These are phyloP conservation scores for Fagopyrum tataricum DNA, from an alignment of 148 eudicot species.

Conservation along the genomic window DNA sequence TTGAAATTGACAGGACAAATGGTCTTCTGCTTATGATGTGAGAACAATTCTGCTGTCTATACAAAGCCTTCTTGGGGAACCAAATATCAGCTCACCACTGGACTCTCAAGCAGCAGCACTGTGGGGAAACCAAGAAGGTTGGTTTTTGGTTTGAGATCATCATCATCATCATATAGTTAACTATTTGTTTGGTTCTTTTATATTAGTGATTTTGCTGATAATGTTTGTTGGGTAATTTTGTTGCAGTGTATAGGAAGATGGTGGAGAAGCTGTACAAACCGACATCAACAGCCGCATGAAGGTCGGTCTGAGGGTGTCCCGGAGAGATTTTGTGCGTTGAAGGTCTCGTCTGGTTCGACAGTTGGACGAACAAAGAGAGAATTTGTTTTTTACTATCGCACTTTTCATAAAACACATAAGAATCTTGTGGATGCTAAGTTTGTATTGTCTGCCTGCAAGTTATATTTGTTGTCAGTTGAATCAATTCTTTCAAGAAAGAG, in stretches of 20 bases:
- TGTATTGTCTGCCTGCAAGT: neutral
- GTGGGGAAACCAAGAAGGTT: constrained; percentile 88
- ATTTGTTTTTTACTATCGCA: neutral
- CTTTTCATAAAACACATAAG: neutral
- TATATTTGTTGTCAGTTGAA: neutral
- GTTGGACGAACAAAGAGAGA: constrained; percentile 1
- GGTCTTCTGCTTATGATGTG: constrained; percentile 99
- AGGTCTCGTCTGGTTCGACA: neutral
- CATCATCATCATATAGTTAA: too few species aligned
- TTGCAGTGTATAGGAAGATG: constrained; percentile 90
- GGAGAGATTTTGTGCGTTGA: neutral
- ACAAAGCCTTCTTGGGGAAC: constrained; percentile 92
- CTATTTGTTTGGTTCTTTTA: neutral
- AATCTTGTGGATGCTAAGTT: neutral
- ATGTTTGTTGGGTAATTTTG: neutral
- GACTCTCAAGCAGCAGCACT: constrained; percentile 91
- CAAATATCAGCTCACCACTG: constrained; percentile 86
- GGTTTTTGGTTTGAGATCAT: neutral
- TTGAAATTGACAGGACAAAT: constrained; percentile 53
- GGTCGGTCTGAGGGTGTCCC: neutral
- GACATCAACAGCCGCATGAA: constrained; percentile 16
- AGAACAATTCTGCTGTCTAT: constrained; percentile 80
- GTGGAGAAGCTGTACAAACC: constrained; percentile 88
- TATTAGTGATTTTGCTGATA: neutral
- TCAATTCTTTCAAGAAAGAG: too few species aligned